Conservation (phyloP, 2,329 filamentous ascomycete species). For the Neofusicoccum sp. region DNA sequence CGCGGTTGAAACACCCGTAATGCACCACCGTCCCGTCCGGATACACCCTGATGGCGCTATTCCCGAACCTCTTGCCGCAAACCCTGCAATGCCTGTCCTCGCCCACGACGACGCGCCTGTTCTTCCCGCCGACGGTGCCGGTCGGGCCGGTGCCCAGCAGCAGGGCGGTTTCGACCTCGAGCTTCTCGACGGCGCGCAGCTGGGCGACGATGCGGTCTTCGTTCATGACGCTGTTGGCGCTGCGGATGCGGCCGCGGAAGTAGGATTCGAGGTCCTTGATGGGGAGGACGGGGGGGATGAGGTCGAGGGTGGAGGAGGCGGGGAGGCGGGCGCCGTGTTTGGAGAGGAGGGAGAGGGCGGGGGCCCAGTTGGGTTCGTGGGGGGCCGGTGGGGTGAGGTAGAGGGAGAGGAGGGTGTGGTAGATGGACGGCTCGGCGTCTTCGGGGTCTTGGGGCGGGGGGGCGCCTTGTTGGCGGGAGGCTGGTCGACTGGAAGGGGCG, state of each 20-base stretch:
- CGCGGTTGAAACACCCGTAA: conserved; percentile 45
- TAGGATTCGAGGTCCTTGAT: conserved; percentile 83
- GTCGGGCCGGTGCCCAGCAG: conserved; percentile 70
- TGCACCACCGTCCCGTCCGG: conserved; percentile 64
- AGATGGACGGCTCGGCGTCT: conserved; percentile 73
- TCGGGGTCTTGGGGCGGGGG: conserved; percentile 51
- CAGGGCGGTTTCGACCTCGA: conserved; percentile 73
- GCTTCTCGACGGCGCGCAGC: conserved; percentile 75
- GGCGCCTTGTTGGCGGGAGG: conserved; percentile 22
- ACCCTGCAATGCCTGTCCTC: conserved; percentile 91
- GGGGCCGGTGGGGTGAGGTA: conserved; percentile 82
- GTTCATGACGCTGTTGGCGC: conserved; percentile 79
- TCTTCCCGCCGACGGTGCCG: conserved; percentile 60
- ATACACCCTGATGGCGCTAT: conserved; percentile 87
- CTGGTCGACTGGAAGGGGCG: conserved; percentile 24
- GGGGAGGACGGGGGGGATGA: conserved; percentile 81
- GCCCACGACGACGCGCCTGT: conserved; percentile 73
- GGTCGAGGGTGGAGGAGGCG: conserved; percentile 78
- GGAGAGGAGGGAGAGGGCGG: conserved; percentile 84
- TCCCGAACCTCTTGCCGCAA: conserved; percentile 89
- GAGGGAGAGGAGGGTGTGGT: conserved; percentile 85
- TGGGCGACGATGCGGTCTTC: conserved; percentile 77
- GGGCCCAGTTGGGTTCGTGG: conserved; percentile 70
- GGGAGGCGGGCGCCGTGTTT: conserved; percentile 91
- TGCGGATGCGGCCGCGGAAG: conserved; percentile 86